These are phyloP conservation scores for Lactarius trivialis DNA, from an alignment of 768 basidiomycete species.

Conservation along the genomic window DNA sequence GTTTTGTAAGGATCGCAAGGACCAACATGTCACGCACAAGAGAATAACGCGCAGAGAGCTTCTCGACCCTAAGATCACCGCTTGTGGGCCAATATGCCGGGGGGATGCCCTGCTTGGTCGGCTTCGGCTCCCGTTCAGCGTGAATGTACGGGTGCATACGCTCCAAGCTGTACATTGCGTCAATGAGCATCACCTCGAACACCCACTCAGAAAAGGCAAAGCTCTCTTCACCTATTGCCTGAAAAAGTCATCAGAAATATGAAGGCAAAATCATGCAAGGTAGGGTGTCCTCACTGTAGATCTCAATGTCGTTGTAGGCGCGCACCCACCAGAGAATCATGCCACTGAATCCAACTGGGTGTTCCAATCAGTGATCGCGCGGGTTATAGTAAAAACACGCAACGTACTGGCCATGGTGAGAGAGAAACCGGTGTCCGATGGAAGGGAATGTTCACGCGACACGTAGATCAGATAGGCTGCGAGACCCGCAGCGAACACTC, in stretches of 20 bases:
- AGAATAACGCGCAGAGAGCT: conserved; percentile 46
- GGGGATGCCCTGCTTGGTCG: conserved; percentile 37
- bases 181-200: neutral
- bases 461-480: conserved; percentile 50
- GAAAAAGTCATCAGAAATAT: neutral
- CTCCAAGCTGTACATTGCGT: conserved; percentile 33
- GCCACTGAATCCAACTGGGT: conserved; percentile 45
- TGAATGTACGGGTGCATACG: conserved; percentile 48
- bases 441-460: conserved; percentile 31
- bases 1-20: conserved; percentile 36
- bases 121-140: conserved; percentile 48
- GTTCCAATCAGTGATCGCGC: neutral
- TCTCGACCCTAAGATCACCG: conserved; percentile 45
- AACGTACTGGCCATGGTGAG: conserved; percentile 37
- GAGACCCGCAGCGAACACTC: conserved; percentile 43
- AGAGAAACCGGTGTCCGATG: conserved; percentile 36
- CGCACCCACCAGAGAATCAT: conserved; percentile 48
- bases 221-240: conserved; percentile 30
- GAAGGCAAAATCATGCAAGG: too few species aligned
- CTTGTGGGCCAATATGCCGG: conserved; percentile 61
- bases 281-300: conserved; percentile 31
- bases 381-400: neutral
- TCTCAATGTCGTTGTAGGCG: conserved; percentile 39
- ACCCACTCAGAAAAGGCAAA: neutral
- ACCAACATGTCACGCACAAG: conserved; percentile 21